phyloP scores from a whole-genome alignment of 2,329 filamentous ascomycete genomes.

The Trichophyton benhamiae region DNA sequence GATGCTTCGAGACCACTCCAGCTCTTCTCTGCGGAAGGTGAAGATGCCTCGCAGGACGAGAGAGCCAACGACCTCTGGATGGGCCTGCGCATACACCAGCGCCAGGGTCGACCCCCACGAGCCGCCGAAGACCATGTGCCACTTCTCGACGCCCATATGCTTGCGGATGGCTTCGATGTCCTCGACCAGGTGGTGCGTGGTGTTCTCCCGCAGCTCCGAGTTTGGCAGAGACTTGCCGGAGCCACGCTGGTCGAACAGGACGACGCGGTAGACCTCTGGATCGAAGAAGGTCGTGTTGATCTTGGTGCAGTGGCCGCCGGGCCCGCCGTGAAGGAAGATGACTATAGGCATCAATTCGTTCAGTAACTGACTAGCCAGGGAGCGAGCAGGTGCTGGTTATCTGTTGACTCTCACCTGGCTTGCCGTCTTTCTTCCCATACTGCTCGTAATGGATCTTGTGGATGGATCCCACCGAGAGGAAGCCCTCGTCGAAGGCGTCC shows the following conservation, averaged over 20 bases:
- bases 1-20: conserved; percentile 25
- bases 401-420: conserved; percentile 21
- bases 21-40: conserved; percentile 25
- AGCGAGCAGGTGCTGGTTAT: no score
- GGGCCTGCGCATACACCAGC: conserved; percentile 34
- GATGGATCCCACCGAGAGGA: conserved; percentile 23
- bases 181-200: conserved; percentile 33
- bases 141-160: conserved; percentile 33
- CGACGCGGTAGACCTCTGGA: conserved; percentile 33
- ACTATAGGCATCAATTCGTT: conserved; percentile 17
- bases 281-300: conserved; percentile 33
- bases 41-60: conserved; percentile 36
- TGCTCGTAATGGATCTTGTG: conserved; percentile 30
- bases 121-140: conserved; percentile 35
- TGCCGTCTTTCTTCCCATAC: conserved; percentile 28
- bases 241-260: conserved; percentile 39
- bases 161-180: conserved; percentile 36
- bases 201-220: conserved; percentile 29
- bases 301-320: conserved; percentile 28
- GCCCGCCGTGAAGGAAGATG: conserved; percentile 36
- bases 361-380: background rate
- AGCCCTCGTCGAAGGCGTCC: conserved; percentile 24
- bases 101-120: conserved; percentile 25
- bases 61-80: conserved; percentile 28
- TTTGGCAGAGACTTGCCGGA: conserved; percentile 33